These are phyloP conservation scores for Thalassiosira hispida DNA, from an alignment of 352 stramenopile genomes.

Conservation along the genomic window DNA sequence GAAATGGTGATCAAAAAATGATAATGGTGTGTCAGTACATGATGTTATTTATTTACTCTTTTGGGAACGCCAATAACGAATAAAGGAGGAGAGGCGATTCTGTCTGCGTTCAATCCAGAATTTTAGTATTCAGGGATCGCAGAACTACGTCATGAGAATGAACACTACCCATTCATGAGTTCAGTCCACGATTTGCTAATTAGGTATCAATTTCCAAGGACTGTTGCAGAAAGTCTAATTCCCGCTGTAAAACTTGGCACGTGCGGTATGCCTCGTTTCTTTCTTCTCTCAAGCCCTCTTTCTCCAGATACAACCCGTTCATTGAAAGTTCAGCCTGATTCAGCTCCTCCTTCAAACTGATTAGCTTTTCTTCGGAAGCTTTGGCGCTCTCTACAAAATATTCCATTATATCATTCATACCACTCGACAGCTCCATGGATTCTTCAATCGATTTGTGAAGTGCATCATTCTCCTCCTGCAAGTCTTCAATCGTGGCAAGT, in stretches of 20 bases:
- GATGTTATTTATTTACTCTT: too few species aligned
- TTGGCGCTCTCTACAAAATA: conserved; percentile 23
- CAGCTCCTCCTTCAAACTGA: not conserved
- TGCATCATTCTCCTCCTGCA: conserved; percentile 20
- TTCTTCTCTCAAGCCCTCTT: conserved; percentile 19
- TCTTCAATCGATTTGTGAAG: conserved; percentile 19
- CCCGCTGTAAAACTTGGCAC: conserved; percentile 22
- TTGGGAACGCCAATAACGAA: too few species aligned
- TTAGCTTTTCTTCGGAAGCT: conserved; percentile 13
- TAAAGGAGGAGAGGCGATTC: too few species aligned
- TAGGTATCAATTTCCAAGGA: too few species aligned
- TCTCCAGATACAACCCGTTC: conserved; percentile 26
- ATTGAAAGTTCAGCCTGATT: not conserved
- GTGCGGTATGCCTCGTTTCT: conserved; percentile 22
- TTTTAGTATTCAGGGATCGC: too few species aligned
- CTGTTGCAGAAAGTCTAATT: conserved; percentile 12
- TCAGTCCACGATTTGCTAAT: too few species aligned
- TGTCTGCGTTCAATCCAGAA: too few species aligned
- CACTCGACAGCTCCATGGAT: conserved; percentile 15
- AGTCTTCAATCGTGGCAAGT: conserved; percentile 15
- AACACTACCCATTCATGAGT: too few species aligned
- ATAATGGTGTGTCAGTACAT: too few species aligned
- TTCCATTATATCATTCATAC: conserved; percentile 30
- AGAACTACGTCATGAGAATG: too few species aligned
- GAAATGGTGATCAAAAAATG: too few species aligned